A percentile compares a stretch with the other conserved stretches of the same genome.
phyloP scores from a whole-genome alignment of 768 basidiomycete species.

The Pisolithus marmoratus region DNA sequence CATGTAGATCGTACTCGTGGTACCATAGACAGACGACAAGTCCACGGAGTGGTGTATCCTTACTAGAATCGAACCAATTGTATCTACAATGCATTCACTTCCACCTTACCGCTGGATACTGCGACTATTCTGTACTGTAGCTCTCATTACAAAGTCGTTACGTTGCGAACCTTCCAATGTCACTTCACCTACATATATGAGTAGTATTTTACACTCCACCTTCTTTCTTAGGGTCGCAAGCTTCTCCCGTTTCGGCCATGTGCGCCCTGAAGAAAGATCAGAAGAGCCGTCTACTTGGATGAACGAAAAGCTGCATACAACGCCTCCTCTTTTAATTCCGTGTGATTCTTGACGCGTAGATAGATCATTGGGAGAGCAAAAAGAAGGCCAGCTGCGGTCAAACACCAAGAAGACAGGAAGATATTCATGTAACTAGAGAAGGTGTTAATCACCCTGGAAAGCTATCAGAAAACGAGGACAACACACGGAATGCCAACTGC shows the following conservation, averaged over 20 bases:
- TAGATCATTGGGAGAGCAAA: conserved; percentile 74
- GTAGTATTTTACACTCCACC: neutral
- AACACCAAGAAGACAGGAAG: conserved; percentile 69
- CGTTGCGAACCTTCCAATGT: no score
- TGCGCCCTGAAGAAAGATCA: neutral
- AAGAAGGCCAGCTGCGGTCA: conserved; percentile 57
- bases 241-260: neutral
- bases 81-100: no score
- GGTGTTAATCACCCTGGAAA: neutral
- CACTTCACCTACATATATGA: no score
- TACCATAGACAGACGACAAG: neutral
- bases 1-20: neutral
- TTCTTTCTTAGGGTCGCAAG: neutral
- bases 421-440: conserved; percentile 55
- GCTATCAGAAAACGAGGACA: neutral
- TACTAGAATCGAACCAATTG: no score
- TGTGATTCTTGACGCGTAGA: conserved; percentile 58
- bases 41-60: no score
- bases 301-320: conserved; percentile 34
- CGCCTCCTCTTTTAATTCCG: conserved; percentile 46
- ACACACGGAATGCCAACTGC: conserved; percentile 56
- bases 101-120: no score
- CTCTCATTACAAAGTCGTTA: no score
- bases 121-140: no score
- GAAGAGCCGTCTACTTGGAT: neutral